Percentiles rank a stretch among this genome's conserved stretches.
Evolutionary conservation across 2,329 filamentous ascomycete species (phyloP).

Genomic region (Zarea fungicola): DNA sequence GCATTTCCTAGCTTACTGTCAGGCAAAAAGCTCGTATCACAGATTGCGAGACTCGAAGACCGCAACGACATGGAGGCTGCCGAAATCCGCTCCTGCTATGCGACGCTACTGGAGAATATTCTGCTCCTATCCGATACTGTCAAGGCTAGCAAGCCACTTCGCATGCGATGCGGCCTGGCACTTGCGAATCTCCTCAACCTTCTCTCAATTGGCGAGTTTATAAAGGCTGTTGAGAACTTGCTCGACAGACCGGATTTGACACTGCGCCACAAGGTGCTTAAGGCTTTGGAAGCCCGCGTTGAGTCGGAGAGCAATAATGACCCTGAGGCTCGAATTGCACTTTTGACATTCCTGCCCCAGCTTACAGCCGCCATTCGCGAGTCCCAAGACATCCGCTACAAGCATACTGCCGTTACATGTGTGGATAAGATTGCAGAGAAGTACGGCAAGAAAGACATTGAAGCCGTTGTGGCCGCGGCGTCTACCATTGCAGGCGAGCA

Average conservation of each 20-base stretch:
- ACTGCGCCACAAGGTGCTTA: constrained; percentile 72
- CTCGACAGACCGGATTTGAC: constrained; percentile 71
- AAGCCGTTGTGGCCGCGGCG: constrained; percentile 69
- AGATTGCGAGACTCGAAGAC: constrained; percentile 53
- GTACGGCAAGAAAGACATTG: constrained; percentile 86
- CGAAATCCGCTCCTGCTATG: constrained; percentile 65
- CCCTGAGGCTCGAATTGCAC: constrained; percentile 58
- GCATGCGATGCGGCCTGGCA: constrained; percentile 60
- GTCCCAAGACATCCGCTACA: constrained; percentile 67
- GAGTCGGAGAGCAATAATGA: constrained; percentile 68
- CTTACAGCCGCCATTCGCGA: constrained; percentile 71
- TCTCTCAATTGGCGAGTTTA: constrained; percentile 80
- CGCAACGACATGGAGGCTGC: constrained; percentile 60
- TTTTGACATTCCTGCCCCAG: constrained; percentile 75
- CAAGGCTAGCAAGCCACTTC: constrained; percentile 50
- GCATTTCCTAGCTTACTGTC: constrained; percentile 54
- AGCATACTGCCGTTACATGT: constrained; percentile 81
- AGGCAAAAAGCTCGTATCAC: constrained; percentile 50
- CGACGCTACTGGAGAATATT: constrained; percentile 60
- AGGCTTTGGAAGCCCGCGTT: constrained; percentile 74
- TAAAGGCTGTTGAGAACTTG: constrained; percentile 79
- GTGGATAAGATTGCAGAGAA: constrained; percentile 91
- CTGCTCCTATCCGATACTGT: constrained; percentile 61
- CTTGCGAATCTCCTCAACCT: constrained; percentile 78
- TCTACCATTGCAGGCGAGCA: constrained; percentile 69